Base-by-base conservation (phyloP, 73 alveolate genomes). In the Diophrys appendiculata region DNA sequence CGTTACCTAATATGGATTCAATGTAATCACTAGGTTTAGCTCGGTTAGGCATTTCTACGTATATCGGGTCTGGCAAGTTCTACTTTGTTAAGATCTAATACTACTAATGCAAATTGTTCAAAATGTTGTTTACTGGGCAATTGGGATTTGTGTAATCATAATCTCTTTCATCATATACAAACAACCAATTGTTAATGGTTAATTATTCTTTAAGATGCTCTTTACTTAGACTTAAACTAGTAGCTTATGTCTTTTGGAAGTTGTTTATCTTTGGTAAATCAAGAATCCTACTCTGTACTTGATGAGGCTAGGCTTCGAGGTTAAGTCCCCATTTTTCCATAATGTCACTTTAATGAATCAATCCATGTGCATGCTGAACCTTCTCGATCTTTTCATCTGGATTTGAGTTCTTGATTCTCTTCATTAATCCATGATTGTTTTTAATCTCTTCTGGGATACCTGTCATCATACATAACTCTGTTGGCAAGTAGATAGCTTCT, bases 381-480 rank as follows among this genome's bases (percentile, higher is more conserved):
- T 54, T 72, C 64, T 43, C 29, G 74, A 80, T 30, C 82, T 80
- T 80, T 60, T 80, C 18, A 8, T 22, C 65, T 2, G 88, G 88
- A 60, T 80, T 69, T 32, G 81, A 1, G 28, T 24, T 22, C 67
- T 68, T 78, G 53, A 80, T 65, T 14, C 52, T 70, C 25, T 81
- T 69, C 82, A 80, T 69, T 29, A 34, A 27, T 52, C 26, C 22
- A 26, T 71, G 74, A 56, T 80, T 80, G 23, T 80, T 67, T 35
- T 81, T 69, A 81, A 80, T 69, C 11, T 5, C 1, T 76, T 80
- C 52, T 25, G 88, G 88, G 27, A 80, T 80, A 1, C 88, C 88
- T 25, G 72, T 81, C 35, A 80, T 52, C 32, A 67, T 5, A 52
- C 88, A 80, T 54, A 80, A 52, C 34, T 69, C 81, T 5, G 88